Base-by-base conservation (phyloP, 176 grass and related monocot species). In the Aegilops bicornis region DNA sequence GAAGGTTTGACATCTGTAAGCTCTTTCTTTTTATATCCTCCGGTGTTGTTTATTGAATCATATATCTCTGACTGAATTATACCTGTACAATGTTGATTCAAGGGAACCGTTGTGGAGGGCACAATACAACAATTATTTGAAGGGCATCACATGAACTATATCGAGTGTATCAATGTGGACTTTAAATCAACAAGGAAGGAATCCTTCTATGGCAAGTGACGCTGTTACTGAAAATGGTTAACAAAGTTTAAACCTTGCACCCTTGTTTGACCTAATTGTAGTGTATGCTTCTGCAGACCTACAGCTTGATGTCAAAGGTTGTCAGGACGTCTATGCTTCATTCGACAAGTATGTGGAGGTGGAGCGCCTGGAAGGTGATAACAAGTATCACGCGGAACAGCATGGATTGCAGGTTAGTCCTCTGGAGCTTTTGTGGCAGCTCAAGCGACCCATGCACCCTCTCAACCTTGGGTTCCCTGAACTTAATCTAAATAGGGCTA, bases 61-160 rank as follows among this genome's bases (percentile, higher is more conserved):
- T 90, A 78, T 94, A 84, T 7, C 80, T 75, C 87, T 87, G 82
- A 92, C 69, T 93, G 82, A 93, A 89, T 87, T 94, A 83, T 85
- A 62, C 48, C 25, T 92, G 54, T 87, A 66, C 64, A 89, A 85
- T 91, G 25, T 79, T 89, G 86, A 87, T 89, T 81, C 86, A 85
- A 98, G 97, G 97, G 97, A 85, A 99, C 94, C 84, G 97, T 99
- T 79, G 97, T 99, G 52, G 97, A 96, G 77, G 97, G 97, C 50
- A 96, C 97, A 25, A 99, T 99, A 81, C 94, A 99, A 32, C 94
- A 99, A 83, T 91, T 99, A 85, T 99, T 97, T 83, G 97, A 99
- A 89, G 97, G 97, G 15, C 97, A 99, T 91, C 97, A 99, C 79
- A 99, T 99, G 94, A 99, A 96, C 82, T 99, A 94, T 78, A 98